These are phyloP conservation scores for Micractinium conductrix DNA, from an alignment of 139 green algal species.

Conservation along the genomic window DNA sequence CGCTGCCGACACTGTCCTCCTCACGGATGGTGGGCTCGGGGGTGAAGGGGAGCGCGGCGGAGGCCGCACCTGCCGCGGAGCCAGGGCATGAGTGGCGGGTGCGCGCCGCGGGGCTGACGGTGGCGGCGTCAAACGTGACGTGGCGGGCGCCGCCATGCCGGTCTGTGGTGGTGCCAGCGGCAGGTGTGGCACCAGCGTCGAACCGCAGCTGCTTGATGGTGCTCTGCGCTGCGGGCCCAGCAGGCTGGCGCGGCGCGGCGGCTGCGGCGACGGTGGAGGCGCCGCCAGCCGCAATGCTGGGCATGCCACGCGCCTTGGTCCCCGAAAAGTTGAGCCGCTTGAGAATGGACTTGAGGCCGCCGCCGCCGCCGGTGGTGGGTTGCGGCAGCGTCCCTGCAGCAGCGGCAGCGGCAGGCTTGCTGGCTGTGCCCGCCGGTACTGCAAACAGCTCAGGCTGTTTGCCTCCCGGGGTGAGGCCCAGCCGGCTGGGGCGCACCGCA, in stretches of 20 bases:
- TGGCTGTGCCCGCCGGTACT: neutral
- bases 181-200: constrained; percentile 18
- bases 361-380: too few relatives aligned
- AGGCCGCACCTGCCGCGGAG: neutral
- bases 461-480: constrained; percentile 17
- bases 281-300: neutral
- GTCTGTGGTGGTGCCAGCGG: neutral
- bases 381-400: too few relatives aligned
- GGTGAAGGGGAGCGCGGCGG: too few relatives aligned
- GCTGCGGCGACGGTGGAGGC: neutral
- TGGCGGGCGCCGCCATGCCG: neutral
- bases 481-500: constrained; percentile 23
- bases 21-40: constrained; percentile 25
- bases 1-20: constrained; percentile 17
- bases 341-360: constrained; percentile 24
- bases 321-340: constrained; percentile 31
- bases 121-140: constrained; percentile 35
- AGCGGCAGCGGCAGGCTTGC: neutral
- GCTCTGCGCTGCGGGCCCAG: neutral
- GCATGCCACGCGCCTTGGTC: neutral
- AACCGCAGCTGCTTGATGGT: constrained; percentile 45
- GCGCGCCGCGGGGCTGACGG: constrained; percentile 14
- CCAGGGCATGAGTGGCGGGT: neutral
- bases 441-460: constrained; percentile 14
- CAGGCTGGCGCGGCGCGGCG: neutral